Evolutionary conservation across 805 yeast genomes (phyloP), one percentile per base, ranked within the genome.

Genomic region (Yarrowia sp.): DNA sequence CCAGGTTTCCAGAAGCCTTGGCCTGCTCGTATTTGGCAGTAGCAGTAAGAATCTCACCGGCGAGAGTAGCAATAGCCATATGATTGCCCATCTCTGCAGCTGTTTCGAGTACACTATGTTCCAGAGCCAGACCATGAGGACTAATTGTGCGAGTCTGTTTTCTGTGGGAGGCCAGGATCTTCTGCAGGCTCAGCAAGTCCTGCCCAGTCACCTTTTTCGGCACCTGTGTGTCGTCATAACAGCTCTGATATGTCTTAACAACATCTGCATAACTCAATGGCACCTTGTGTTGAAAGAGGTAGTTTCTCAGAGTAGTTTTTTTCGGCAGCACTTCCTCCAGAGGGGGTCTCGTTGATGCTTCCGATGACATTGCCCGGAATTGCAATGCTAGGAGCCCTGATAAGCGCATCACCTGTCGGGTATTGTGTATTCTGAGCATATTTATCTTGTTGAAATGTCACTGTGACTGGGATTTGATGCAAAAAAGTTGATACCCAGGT

Each of bases 71-170:
- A 22, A 92, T 83, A 0, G 97, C 97, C 74, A 91, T 90, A 67
- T 85, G 83, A 70, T 88, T 85, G 0, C 97, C 97, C 70, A 84
- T 70, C 70, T 89, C 96, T 0, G 96, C 96, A 14, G 96, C 90
- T 61, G 81, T 82, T 66, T 91, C 96, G n/a, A 92, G 81, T 21
- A 92, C 74, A 67, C 84, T 86, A 67, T 85, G 83, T 71, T 92
- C 97, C 36, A 90, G 76, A 14, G 77, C 82, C 5, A 88, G 77
- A 21, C 88, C 75, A 67, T 85, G 77, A 61, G 72, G 81, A 69
- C 88, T 86, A 2, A 83, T 78, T 0, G 87, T 78, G 66, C 86
- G 86, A 0, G 92, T 84, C 35, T 82, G 80, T 6, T 76, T 78
- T 46, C 97, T 74, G 61, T 88, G 79, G 62, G 83, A 84, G 52